These are phyloP conservation scores for Gaeumannomyces sp. DNA, from an alignment of 2,329 filamentous ascomycete genomes.

Conservation along the genomic window DNA sequence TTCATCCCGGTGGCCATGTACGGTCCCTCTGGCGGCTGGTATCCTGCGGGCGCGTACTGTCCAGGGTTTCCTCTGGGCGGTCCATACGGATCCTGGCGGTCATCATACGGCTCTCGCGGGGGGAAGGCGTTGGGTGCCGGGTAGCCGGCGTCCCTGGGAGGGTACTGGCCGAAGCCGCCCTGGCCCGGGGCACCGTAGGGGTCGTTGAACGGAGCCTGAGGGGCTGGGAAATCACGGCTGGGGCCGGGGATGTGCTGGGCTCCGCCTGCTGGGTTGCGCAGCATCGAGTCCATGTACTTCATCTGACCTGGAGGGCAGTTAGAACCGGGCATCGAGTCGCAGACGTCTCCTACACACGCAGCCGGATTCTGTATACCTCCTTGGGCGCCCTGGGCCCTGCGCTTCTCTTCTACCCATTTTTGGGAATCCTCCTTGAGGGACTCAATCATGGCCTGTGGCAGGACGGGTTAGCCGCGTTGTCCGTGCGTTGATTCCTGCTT, in stretches of 20 bases:
- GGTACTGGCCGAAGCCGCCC: constrained; percentile 9
- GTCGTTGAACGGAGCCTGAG: constrained; percentile 42
- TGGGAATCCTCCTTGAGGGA: constrained; percentile 57
- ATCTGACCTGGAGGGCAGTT: constrained; percentile 48
- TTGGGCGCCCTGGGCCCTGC: constrained; percentile 41
- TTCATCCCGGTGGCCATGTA: constrained; percentile 10
- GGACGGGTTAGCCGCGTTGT: not conserved
- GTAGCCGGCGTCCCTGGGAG: constrained; percentile 7
- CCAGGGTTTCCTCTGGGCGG: constrained; percentile 12
- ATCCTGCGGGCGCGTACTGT: constrained; percentile 11
- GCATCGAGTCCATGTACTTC: constrained; percentile 45
- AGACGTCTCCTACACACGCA: constrained; percentile 25
- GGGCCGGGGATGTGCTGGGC: constrained; percentile 33
- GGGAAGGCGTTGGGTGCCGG: constrained; percentile 4
- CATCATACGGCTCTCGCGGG: constrained; percentile 5
- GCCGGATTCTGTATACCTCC: constrained; percentile 45
- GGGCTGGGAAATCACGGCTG: constrained; percentile 40
- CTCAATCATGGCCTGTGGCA: constrained; percentile 54
- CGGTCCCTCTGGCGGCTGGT: constrained; percentile 9
- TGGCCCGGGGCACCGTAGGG: constrained; percentile 17
- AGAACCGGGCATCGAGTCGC: constrained; percentile 46
- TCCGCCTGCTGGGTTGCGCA: constrained; percentile 12
- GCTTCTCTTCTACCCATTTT: constrained; percentile 55
- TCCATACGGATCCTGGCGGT: constrained; percentile 10
- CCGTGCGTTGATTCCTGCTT: no score